Conservation (phyloP, 2,329 filamentous ascomycete species). For the Pseudomassariella vexata region DNA sequence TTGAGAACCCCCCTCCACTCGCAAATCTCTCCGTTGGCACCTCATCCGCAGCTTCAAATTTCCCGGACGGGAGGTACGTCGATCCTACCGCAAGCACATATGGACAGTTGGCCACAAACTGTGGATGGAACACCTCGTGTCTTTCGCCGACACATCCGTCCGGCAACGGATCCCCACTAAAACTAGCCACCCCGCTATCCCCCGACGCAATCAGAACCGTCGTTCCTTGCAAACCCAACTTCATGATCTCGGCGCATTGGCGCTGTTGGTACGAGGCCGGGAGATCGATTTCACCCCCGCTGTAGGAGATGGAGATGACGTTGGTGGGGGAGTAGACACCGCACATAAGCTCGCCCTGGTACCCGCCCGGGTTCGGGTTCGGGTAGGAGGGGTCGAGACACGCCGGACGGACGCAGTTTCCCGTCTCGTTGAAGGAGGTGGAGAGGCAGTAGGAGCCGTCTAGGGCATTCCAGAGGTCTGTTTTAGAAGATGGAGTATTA, state of each 20-base stretch:
- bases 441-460: constrained; percentile 49
- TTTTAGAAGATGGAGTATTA: too few species aligned
- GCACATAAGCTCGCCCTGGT: constrained; percentile 36
- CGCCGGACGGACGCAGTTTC: constrained; percentile 32
- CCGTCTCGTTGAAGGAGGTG: constrained; percentile 41
- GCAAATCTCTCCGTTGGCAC: constrained; percentile 13
- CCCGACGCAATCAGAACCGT: constrained; percentile 8
- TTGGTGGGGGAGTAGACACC: constrained; percentile 37
- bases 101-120: constrained; percentile 2
- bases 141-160: too few species aligned
- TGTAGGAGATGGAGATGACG: constrained; percentile 48
- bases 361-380: constrained; percentile 31
- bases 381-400: constrained; percentile 39
- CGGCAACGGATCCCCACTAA: constrained; percentile 1
- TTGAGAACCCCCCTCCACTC: constrained; percentile 28
- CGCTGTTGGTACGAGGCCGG: constrained; percentile 39
- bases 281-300: constrained; percentile 42
- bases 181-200: constrained; percentile 8
- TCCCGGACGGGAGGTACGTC: constrained; percentile 14
- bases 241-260: constrained; percentile 49
- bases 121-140: too few species aligned
- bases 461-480: constrained; percentile 45
- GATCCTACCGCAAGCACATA: background rate
- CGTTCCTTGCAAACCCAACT: constrained; percentile 27
- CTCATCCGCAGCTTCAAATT: constrained; percentile 33